Base-by-base conservation (phyloP, 106 monocot species). In the Phalaenopsis equestris region DNA sequence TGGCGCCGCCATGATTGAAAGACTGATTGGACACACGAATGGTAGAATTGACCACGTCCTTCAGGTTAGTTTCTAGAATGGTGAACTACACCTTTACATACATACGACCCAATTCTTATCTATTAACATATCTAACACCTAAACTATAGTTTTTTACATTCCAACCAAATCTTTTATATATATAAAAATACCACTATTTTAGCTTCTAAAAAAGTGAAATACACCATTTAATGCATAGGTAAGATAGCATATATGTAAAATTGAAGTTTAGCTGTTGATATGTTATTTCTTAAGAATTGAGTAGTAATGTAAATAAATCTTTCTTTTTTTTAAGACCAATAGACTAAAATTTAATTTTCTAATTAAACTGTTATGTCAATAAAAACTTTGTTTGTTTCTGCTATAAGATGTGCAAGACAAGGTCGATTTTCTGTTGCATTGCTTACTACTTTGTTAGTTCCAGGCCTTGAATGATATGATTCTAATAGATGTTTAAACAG, bases 41-140 rank as follows among this genome's bases (percentile, higher is more conserved):
- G 99, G 99, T 18, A 85, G 93, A 75, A 86, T 99, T 64, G 99
- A 99, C 86, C 88, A 99, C 81, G 85, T 95, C 78, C 99, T 99
- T 24, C 99, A 95, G 85, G 98, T 95, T 47, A 89, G 78, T 83
- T 78, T 64, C 18, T 80, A 24, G 30, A 30, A 30, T 30, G 30
- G 30, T 30, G 30, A 30, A 30, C 30, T 30, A 30, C 30, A 30
- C 30, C 30, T 30, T 30, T 30, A 30, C 30, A 30, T 30, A 30
- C 30, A 30, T 30, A 30, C 30, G 30, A 30, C 30, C 30, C 0
- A 30, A 30, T 30, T 30, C 30, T 30, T 30, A 30, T 30, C 30
- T 30, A 30, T 30, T 30, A 30, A 30, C 30, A 0, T 30, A 30
- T 30, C 30, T 30, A 30, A 30, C 30, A 6, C 61, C 11, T 42